phyloP scores from a whole-genome alignment of 2,329 filamentous ascomycete genomes.

The Calonectria multiphialidica region DNA sequence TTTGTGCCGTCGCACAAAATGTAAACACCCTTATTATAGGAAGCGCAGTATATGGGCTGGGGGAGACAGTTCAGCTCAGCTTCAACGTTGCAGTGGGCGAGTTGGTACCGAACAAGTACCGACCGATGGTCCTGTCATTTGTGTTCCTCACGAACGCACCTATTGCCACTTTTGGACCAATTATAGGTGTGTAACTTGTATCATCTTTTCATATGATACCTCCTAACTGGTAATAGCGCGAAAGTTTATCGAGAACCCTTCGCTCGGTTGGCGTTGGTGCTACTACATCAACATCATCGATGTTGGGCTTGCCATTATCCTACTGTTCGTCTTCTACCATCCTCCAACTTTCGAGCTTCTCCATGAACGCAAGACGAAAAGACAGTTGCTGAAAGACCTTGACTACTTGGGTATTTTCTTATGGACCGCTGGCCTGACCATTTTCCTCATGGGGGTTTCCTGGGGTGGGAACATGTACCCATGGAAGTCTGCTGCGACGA shows the following conservation, averaged over 20 bases:
- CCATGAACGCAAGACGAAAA: slow-evolving; percentile 52
- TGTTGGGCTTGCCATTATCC: slow-evolving; percentile 47
- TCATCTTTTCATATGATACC: no score
- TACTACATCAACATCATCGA: slow-evolving; percentile 57
- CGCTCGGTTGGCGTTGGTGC: slow-evolving; percentile 54
- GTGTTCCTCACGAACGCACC: slow-evolving; percentile 51
- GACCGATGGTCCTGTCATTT: slow-evolving; percentile 48
- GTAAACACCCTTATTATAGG: slow-evolving; percentile 52
- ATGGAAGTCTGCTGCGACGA: slow-evolving; percentile 55
- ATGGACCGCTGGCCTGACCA: slow-evolving; percentile 57
- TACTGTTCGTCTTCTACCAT: slow-evolving; percentile 54
- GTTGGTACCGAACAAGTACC: slow-evolving; percentile 57
- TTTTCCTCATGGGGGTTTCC: slow-evolving; percentile 60
- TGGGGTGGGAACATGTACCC: slow-evolving; percentile 57
- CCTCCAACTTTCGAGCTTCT: slow-evolving; percentile 55
- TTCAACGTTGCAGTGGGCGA: slow-evolving; percentile 54
- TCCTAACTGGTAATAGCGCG: slow-evolving; percentile 40
- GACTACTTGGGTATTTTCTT: slow-evolving; percentile 60
- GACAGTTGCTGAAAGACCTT: slow-evolving; percentile 49
- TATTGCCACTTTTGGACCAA: slow-evolving; percentile 49
- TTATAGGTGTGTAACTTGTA: slow-evolving; percentile 42
- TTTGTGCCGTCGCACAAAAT: slow-evolving; percentile 50
- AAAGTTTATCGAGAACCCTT: slow-evolving; percentile 49
- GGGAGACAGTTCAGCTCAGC: slow-evolving; percentile 51
- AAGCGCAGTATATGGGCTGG: slow-evolving; percentile 50